Evolutionary conservation across 257 asterid species (phyloP).

Genomic region (Solanum bukasovii): DNA sequence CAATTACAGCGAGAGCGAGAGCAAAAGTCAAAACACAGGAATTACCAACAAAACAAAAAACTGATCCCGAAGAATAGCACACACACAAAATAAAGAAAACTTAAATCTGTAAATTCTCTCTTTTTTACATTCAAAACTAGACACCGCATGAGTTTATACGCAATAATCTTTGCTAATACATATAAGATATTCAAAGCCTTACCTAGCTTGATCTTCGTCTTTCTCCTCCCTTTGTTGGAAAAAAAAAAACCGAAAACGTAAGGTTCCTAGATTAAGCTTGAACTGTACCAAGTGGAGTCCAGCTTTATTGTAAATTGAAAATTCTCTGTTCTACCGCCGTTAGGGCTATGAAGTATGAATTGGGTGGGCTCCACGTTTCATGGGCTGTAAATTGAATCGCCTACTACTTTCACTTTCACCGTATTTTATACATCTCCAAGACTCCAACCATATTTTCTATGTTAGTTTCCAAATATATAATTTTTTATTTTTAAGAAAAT

Average conservation of each 20-base stretch:
- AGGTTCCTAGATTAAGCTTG: too few relatives aligned
- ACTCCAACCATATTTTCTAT: not conserved
- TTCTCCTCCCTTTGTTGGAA: not conserved
- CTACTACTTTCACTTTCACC: not conserved
- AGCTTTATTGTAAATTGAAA: not conserved
- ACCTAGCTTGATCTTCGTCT: not conserved
- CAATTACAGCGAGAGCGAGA: too few relatives aligned
- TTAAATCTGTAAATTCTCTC: not conserved
- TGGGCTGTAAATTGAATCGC: not conserved
- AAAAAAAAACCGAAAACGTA: too few relatives aligned
- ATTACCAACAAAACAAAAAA: not conserved
- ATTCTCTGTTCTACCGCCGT: not conserved
- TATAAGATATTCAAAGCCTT: not conserved
- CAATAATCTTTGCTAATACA: not conserved
- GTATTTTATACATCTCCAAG: not conserved
- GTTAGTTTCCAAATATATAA: too few relatives aligned
- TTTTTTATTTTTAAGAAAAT: too few relatives aligned
- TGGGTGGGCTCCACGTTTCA: not conserved
- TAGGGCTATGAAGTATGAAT: not conserved
- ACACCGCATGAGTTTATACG: not conserved
- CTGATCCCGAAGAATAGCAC: not conserved
- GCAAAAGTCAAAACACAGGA: not conserved
- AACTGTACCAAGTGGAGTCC: not conserved
- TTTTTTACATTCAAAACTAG: not conserved
- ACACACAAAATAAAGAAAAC: not conserved